Evolutionary conservation across 208 protist species (phyloP).

Genomic region (Wallacemonas rigidus): DNA sequence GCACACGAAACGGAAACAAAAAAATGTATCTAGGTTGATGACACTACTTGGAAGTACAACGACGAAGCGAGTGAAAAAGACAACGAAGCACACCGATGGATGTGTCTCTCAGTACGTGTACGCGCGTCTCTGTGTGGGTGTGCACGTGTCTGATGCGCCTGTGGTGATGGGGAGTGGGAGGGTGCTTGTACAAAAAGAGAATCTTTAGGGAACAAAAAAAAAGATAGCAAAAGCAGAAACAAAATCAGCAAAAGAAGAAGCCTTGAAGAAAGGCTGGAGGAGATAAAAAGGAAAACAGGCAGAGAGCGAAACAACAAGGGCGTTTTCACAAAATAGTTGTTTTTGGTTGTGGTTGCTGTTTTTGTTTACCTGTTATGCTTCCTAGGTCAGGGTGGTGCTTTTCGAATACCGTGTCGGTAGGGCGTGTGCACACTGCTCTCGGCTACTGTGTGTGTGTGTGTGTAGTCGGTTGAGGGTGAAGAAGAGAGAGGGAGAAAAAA

Average conservation of each 20-base stretch:
- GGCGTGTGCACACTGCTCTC: not conserved
- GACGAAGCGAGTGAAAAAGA: not conserved
- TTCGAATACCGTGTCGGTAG: not conserved
- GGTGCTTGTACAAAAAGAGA: no score
- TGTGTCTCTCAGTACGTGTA: no score
- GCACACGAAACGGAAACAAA: constrained; percentile 11
- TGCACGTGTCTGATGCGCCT: no score
- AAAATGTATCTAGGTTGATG: not conserved
- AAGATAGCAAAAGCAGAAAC: not conserved
- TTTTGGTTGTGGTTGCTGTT: not conserved
- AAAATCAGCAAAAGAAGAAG: constrained; percentile 22
- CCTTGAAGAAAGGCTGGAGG: constrained; percentile 7
- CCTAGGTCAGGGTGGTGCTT: not conserved
- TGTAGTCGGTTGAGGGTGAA: not conserved
- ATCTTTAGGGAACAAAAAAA: not conserved
- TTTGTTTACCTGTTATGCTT: not conserved
- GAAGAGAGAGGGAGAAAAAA: not conserved
- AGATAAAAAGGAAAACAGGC: not conserved
- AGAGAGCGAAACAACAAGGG: not conserved
- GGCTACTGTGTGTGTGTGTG: not conserved
- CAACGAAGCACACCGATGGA: not conserved
- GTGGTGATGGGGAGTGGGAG: no score
- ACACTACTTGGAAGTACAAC: not conserved
- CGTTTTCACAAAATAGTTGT: not conserved
- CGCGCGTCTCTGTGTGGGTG: no score